A percentile compares a stretch with the other conserved stretches of the same genome.
These are phyloP conservation scores for Lolium rigidum DNA, from an alignment of 176 grass and related monocot species.

Conservation along the genomic window DNA sequence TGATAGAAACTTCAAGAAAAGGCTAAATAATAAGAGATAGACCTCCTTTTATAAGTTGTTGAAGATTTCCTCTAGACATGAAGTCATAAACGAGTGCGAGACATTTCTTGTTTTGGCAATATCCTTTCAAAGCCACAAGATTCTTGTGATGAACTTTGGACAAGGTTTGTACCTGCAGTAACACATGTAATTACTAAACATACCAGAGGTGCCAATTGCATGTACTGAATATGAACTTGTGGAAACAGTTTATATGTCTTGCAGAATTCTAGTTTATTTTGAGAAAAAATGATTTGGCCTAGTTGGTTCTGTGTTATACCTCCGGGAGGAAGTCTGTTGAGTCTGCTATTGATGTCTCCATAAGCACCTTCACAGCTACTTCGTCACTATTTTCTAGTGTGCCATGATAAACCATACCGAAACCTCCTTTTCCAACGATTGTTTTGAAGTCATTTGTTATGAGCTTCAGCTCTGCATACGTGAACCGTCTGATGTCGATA, in stretches of 20 bases:
- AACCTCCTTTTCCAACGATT: constrained; percentile 52
- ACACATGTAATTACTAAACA: not conserved
- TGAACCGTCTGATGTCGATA: constrained; percentile 44
- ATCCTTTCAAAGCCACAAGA: constrained; percentile 46
- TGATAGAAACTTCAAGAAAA: not conserved
- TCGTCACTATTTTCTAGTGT: constrained; percentile 44
- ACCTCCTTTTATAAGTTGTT: constrained; percentile 48
- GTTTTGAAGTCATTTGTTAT: constrained; percentile 40
- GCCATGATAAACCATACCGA: constrained; percentile 58
- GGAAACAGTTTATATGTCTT: not conserved
- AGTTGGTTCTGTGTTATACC: constrained; percentile 28
- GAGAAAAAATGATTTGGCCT: not conserved
- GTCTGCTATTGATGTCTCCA: constrained; percentile 29
- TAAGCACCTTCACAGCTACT: constrained; percentile 51
- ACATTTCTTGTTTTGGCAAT: constrained; percentile 50
- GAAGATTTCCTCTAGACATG: constrained; percentile 58
- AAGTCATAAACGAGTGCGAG: constrained; percentile 50
- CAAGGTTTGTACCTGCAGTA: constrained; percentile 38
- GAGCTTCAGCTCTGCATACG: constrained; percentile 41
- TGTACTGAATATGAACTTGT: not conserved
- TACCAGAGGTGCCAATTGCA: not conserved
- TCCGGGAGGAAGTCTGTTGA: constrained; percentile 50
- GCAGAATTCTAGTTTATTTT: not conserved
- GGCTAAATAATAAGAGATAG: not conserved
- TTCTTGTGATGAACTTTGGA: constrained; percentile 56